Evolutionary conservation across 495 filamentous ascomycete species (phyloP), one percentile per base, ranked within the genome.

Genomic region (Achaetomiella virescens): DNA sequence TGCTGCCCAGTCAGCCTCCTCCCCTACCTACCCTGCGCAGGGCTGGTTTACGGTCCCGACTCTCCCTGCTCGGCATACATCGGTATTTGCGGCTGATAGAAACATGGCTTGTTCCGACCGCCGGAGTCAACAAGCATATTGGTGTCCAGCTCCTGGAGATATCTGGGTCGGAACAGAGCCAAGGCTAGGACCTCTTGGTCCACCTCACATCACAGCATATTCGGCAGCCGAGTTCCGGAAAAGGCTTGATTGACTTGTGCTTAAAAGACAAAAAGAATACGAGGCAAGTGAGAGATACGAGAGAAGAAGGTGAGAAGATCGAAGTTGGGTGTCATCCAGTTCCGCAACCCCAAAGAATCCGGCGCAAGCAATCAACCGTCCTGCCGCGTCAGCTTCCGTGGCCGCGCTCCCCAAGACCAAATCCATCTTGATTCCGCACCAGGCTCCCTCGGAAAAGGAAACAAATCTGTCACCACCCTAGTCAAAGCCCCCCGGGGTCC

Each of bases 231-330:
- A 38, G 17, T 14, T 9, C 55, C 36, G 64, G 51, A 53, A 54
- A 61, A 59, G 59, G 66, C 64, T 68, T 68, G 66, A 65, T 65
- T 68, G 66, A 61, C 66, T 68, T 64, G 56, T 65, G 58, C 63
- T 63, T 63, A 38, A 54, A 17, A 54, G 44, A 27, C 60, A 22
- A 52, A 33, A 45, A 35, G 24, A 36, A 53, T 15, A 36, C 35
- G 29, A 36, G 42, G 50, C 17, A 37, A 47, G 31, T 58, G 24
- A 49, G 29, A 33, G 22, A n/a, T n/a, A n/a, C n/a, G 45, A 57
- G 44, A 61, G 51, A 56, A 47, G 33, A 50, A 42, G 20, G 9
- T 20, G n/a, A 53, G 51, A 38, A 44, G 18, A 41, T 1, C 47
- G 25, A 49, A 54, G 4, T 3, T 10, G 57, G 21, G 17, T 10